Base-by-base conservation (phyloP, 805 yeast genomes). In the Candida patagonica region DNA sequence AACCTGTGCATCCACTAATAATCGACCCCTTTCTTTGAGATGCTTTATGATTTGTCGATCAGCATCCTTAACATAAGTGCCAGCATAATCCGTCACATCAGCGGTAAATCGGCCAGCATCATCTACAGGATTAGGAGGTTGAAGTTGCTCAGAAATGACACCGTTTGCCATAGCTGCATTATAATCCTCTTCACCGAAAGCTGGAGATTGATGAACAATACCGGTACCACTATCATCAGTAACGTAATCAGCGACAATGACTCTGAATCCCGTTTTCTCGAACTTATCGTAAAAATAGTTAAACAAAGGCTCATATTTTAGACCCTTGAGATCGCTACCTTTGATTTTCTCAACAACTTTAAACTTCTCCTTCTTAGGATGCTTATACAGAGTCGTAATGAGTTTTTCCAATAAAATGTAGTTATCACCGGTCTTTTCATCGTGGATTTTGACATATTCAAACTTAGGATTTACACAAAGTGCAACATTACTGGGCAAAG, bases 181-280 rank as follows among this genome's bases (percentile, higher is more conserved):
- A 73, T 76, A 87, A 89, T 92, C 99, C 64, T 78, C 94, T 69
- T 92, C 99, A 82, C 99, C 99, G 66, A 87, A 92, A 40, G 97
- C 92, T 48, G 99, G 98, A 36, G 98, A 78, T 62, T 88, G 95
- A 65, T 92, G 98, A 46, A 92, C 99, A 58, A 92, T 77, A 78
- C 99, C 99, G 41, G 98, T 84, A 86, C 99, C 99, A 33, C 94
- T 81, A 50, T 92, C 98, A 48, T 71, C 78, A 36, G 95, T 76
- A 54, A 92, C 98, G 56, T 83, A 92, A 52, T 73, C 81, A 43
- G 79, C 96, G 44, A 71, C 66, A 53, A 85, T 76, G 51, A 92
- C 95, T 56, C 73, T 74, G 73, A 85, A 92, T 9, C 82, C 97
- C 26, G 47, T 30, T 35, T 78, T 88, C 57, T 76, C 70, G 67